Base-by-base conservation (phyloP, 1,139 yeast genomes). In the Blastobotrys niveus region DNA sequence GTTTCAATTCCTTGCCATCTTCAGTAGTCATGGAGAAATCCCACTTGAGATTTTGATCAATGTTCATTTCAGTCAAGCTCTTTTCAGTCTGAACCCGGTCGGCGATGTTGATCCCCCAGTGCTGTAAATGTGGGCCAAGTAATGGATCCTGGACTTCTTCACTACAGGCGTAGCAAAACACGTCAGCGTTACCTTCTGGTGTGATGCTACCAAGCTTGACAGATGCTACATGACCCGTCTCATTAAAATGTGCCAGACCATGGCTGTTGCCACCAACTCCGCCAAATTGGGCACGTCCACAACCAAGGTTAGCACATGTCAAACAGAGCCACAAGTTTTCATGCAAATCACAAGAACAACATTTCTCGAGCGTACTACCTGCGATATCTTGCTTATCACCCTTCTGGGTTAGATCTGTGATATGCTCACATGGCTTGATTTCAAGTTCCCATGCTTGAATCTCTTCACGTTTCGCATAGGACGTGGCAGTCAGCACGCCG, bases 201-300 rank as follows among this genome's bases (percentile, higher is more conserved):
- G 94, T 81, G 43, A 91, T 74, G 0, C 96, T 86, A 0, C 98
- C 98, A 44, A 91, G 68, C 59, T 91, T 91, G 8, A 89, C 83
- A 0, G 97, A 96, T 9, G 89, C 78, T 1, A 86, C 77, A 61
- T 93, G 98, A 0, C 65, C 67, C 0, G 70, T 56, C 1, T 69
- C 61, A 2, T 77, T 66, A 57, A 63, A 82, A 65, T 93, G 99
- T 1, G 64, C 63, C 53, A 91, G 67, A 0, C 95, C 97, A 63
- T 91, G 98, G 0, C 95, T 82, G 58, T 89, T 80, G 3, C 99
- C 99, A 21, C 85, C 80, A 25, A 87, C 77, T n/a, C 87, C 81
- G 26, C 97, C 98, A 58, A 84, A 86, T 63, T 91, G 98, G 30
- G 80, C 80, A 53, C 99, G 73, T 18, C 97, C 96, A 67, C 99